Evolutionary conservation across 768 basidiomycete species (phyloP).

Genomic region (Serendipita vermifera): DNA sequence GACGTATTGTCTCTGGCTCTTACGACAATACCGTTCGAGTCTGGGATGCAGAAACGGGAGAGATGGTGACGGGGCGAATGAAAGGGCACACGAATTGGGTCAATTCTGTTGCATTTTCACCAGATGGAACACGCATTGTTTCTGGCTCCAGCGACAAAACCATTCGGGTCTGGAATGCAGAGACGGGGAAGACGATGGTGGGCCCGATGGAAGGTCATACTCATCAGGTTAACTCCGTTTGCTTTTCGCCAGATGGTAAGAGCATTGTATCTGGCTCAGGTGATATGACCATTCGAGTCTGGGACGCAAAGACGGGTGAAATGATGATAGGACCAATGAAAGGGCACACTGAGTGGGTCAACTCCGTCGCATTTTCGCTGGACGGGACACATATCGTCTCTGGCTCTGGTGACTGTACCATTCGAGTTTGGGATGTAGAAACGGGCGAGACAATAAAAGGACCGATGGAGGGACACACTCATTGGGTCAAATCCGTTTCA

Average conservation of each 20-base stretch:
- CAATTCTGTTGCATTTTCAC: slow-evolving; percentile 10
- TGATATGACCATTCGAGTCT: slow-evolving; percentile 8
- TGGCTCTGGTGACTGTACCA: slow-evolving; percentile 10
- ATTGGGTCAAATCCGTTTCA: slow-evolving; percentile 14
- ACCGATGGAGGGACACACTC: slow-evolving; percentile 17
- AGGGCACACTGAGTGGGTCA: not conserved
- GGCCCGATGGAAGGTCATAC: not conserved
- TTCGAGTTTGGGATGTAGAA: slow-evolving; percentile 17
- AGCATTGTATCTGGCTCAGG: slow-evolving; percentile 4
- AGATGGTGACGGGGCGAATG: too few relatives aligned
- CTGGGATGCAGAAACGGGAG: too few relatives aligned
- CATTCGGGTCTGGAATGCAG: slow-evolving; percentile 6
- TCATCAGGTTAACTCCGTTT: not conserved
- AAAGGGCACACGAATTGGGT: not conserved
- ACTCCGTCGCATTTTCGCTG: slow-evolving; percentile 13
- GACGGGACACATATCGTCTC: slow-evolving; percentile 6
- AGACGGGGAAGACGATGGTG: not conserved
- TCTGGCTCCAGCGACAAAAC: slow-evolving; percentile 1
- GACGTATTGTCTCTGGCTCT: too few relatives aligned
- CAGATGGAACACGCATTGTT: slow-evolving; percentile 8
- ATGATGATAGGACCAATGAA: not conserved
- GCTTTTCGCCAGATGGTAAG: not conserved
- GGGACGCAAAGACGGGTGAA: not conserved
- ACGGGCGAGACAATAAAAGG: slow-evolving; percentile 18
- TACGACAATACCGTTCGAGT: too few relatives aligned